These are phyloP conservation scores for Aspergillus sp. DNA, from an alignment of 2,329 filamentous ascomycete species.

Conservation along the genomic window DNA sequence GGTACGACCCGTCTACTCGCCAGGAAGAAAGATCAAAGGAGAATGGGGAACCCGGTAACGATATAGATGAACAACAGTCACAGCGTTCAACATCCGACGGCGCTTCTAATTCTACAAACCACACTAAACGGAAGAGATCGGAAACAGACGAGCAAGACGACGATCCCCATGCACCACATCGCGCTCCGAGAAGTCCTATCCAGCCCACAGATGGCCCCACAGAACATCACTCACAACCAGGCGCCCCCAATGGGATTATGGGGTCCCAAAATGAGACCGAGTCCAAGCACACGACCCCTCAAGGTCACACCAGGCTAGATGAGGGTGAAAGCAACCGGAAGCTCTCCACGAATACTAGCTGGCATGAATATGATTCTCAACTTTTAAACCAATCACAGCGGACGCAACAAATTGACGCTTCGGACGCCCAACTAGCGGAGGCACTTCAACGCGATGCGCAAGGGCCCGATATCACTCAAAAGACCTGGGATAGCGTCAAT, in stretches of 20 bases:
- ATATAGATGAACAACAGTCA: slow-evolving; percentile 24
- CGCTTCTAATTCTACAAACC: slow-evolving; percentile 32
- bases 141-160: slow-evolving; percentile 54
- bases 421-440: slow-evolving; percentile 53
- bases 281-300: slow-evolving; percentile 20
- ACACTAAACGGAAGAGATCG: slow-evolving; percentile 68
- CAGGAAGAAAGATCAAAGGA: slow-evolving; percentile 50
- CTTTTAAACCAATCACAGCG: slow-evolving; percentile 49
- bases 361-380: slow-evolving; percentile 43
- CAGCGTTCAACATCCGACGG: slow-evolving; percentile 26
- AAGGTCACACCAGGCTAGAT: slow-evolving; percentile 27
- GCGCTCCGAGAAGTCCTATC: slow-evolving; percentile 41
- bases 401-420: slow-evolving; percentile 44
- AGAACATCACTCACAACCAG: slow-evolving; percentile 22
- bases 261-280: slow-evolving; percentile 21
- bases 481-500: slow-evolving; percentile 30
- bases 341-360: slow-evolving; percentile 30
- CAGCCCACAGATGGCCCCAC: slow-evolving; percentile 36
- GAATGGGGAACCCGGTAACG: slow-evolving; percentile 40
- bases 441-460: slow-evolving; percentile 52
- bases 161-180: slow-evolving; percentile 30
- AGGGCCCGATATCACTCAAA: slow-evolving; percentile 36
- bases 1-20: slow-evolving; percentile 24
- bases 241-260: slow-evolving; percentile 20
- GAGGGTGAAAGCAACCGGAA: slow-evolving; percentile 28